Percentiles rank a stretch among this genome's conserved stretches.
Evolutionary conservation across 805 yeast genomes (phyloP).

Genomic region (Metschnikowia koreensis): DNA sequence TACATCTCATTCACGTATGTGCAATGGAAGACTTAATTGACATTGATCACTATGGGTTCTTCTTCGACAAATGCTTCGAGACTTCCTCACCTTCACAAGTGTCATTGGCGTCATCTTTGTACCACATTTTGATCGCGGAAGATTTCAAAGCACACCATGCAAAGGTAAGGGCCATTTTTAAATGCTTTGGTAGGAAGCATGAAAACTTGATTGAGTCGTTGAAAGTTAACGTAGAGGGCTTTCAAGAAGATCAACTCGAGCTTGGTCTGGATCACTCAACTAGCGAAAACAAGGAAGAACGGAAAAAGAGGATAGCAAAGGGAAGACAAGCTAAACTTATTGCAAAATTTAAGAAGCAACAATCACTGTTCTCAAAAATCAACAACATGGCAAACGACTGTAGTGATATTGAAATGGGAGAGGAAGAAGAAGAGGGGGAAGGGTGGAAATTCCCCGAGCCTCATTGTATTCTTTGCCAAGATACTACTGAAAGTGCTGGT

Average conservation of each 20-base stretch:
- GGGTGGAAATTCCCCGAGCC: constrained; percentile 71
- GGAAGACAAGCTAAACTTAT: constrained; percentile 67
- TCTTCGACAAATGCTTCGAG: constrained; percentile 29
- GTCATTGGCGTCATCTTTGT: constrained; percentile 40
- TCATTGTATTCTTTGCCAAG: constrained; percentile 79
- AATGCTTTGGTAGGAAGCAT: constrained; percentile 26
- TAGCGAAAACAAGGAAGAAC: constrained; percentile 44
- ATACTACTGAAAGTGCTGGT: constrained; percentile 62
- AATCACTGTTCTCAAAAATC: constrained; percentile 65
- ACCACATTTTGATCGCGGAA: constrained; percentile 40
- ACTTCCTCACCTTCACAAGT: constrained; percentile 21
- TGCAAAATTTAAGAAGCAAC: constrained; percentile 80
- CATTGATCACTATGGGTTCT: constrained; percentile 27
- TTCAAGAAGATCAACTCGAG: constrained; percentile 25
- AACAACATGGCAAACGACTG: constrained; percentile 33
- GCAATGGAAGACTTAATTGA: constrained; percentile 33
- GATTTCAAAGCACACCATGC: constrained; percentile 45
- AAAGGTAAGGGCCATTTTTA: constrained; percentile 56
- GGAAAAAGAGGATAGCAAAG: constrained; percentile 66
- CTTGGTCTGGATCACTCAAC: constrained; percentile 12
- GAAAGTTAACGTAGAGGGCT: constrained; percentile 21
- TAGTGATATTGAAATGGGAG: constrained; percentile 42
- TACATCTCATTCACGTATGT: constrained; percentile 70
- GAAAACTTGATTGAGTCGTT: constrained; percentile 21
- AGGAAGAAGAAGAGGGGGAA: constrained; percentile 34